These are phyloP conservation scores for Yamadazyma sp. DNA, from an alignment of 1,139 yeast species.

Conservation along the genomic window DNA sequence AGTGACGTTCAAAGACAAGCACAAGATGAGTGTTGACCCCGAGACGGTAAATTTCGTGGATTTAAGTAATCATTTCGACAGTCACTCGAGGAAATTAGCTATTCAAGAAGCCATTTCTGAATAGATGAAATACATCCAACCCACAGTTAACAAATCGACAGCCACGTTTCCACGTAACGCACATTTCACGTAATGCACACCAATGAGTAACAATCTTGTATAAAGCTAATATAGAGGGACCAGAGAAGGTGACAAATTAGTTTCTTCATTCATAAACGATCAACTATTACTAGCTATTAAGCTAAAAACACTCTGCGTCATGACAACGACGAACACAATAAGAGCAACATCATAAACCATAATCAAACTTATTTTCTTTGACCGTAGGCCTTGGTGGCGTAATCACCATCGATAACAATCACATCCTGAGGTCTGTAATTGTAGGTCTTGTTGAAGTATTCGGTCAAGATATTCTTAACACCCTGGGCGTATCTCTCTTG, in stretches of 20 bases:
- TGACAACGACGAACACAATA: no score
- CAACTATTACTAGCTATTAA: neutral
- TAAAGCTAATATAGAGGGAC: neutral
- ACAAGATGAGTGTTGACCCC: conserved; percentile 69
- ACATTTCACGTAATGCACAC: neutral
- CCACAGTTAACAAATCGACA: no score
- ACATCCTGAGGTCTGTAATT: conserved; percentile 76
- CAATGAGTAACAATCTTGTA: neutral
- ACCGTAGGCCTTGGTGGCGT: conserved; percentile 75
- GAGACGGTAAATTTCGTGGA: conserved; percentile 50
- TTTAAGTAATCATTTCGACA: conserved; percentile 56
- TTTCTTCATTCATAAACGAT: no score
- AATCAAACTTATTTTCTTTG: conserved; percentile 29
- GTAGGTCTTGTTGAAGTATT: conserved; percentile 59
- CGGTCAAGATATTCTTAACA: conserved; percentile 60
- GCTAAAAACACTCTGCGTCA: neutral
- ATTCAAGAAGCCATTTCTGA: conserved; percentile 59
- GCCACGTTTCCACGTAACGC: no score
- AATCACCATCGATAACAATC: conserved; percentile 70
- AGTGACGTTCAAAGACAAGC: conserved; percentile 83
- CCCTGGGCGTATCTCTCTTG: conserved; percentile 75
- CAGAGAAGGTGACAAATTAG: no score
- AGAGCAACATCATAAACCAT: no score
- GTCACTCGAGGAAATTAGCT: conserved; percentile 69
- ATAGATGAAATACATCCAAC: no score